A percentile compares a stretch with the other conserved stretches of the same genome.
Conservation (phyloP, 306 rosid species). For the Trifolium fragiferum region DNA sequence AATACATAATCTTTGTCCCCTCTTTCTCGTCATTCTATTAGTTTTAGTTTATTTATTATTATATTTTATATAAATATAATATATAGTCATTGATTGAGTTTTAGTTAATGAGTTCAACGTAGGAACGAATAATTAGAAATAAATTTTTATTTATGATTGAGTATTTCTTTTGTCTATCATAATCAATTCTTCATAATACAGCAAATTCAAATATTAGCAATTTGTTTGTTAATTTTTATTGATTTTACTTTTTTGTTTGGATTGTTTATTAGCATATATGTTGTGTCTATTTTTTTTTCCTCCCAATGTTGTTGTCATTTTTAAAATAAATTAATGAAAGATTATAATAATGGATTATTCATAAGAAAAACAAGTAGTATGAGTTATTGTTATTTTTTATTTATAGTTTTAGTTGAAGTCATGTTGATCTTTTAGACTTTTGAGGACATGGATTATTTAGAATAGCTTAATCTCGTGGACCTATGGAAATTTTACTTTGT, state of each 20-base stretch:
- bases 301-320: background rate
- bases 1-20: background rate
- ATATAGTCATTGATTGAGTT: no score
- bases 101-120: no score
- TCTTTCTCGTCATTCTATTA: background rate
- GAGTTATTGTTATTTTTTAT: background rate
- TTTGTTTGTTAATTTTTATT: constrained; percentile 12
- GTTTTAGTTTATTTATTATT: background rate
- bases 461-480: no score
- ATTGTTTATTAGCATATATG: background rate
- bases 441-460: background rate
- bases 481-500: no score
- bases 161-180: background rate
- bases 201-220: constrained; percentile 10
- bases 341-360: no score
- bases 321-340: background rate
- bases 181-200: background rate
- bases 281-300: background rate
- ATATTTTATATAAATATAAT: background rate
- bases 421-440: background rate
- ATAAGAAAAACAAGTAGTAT: no score
- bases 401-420: background rate
- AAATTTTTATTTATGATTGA: no score
- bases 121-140: no score
- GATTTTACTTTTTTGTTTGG: constrained; percentile 6